Evolutionary conservation across 129 eudicot species (phyloP).

Genomic region (Calendula officinalis): DNA sequence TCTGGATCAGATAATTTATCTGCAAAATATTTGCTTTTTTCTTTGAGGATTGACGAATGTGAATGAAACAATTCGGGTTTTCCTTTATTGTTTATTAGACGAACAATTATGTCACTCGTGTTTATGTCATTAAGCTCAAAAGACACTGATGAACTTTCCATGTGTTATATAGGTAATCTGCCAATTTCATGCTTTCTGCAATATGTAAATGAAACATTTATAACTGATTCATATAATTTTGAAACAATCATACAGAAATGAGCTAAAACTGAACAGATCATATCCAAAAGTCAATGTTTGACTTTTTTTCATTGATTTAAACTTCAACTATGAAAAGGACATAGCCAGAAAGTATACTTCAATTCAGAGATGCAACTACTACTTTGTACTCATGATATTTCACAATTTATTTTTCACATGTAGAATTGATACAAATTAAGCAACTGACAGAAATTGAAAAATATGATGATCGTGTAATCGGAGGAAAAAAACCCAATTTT

Average conservation of each 20-base stretch:
- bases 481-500: neutral
- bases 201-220: conserved; percentile 5
- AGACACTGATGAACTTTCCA: conserved; percentile 44
- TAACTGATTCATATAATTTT: neutral
- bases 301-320: neutral
- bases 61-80: conserved; percentile 42
- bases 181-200: conserved; percentile 54
- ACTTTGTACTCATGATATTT: conserved; percentile 2
- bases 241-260: neutral
- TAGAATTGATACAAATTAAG: neutral
- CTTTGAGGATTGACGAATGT: conserved; percentile 52
- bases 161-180: conserved; percentile 30
- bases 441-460: conserved; percentile 3
- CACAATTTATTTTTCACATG: neutral
- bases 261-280: neutral
- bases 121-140: conserved; percentile 44
- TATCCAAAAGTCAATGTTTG: conserved; percentile 25
- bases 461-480: neutral
- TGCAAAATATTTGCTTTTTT: conserved; percentile 60
- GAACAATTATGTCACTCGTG: conserved; percentile 51
- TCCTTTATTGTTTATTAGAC: conserved; percentile 53
- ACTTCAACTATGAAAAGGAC: conserved; percentile 9
- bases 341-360: conserved; percentile 7
- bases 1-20: conserved; percentile 40
- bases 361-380: neutral